Percentiles rank a stretch among this genome's conserved stretches.
phyloP scores from a whole-genome alignment of 345 rosid species.

The Excoecaria cochinchinensis region DNA sequence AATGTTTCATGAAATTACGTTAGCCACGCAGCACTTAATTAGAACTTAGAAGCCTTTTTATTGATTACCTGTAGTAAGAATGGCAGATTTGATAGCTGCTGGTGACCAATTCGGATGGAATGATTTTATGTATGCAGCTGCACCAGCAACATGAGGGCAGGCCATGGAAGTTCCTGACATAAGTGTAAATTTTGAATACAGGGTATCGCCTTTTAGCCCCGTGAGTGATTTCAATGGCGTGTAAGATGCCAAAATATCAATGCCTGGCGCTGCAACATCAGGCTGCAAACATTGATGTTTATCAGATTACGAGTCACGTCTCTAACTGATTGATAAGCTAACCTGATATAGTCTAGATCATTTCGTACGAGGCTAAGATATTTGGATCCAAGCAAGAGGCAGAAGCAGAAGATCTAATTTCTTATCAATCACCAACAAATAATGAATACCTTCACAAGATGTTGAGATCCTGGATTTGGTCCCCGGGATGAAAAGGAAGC shows the following conservation, averaged over 20 bases:
- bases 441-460: conserved; percentile 62
- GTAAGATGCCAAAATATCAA: conserved; percentile 79
- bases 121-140: conserved; percentile 84
- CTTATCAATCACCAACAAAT: too few species aligned
- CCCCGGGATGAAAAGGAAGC: conserved; percentile 94
- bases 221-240: conserved; percentile 76
- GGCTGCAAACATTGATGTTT: conserved; percentile 46
- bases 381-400: too few species aligned
- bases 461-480: conserved; percentile 71
- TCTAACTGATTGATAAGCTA: too few species aligned
- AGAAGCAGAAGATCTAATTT: too few species aligned
- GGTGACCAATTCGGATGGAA: conserved; percentile 82
- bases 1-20: background rate
- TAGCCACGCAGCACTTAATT: too few species aligned
- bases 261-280: conserved; percentile 84
- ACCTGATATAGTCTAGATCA: too few species aligned
- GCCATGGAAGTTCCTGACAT: conserved; percentile 98
- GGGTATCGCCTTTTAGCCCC: conserved; percentile 80
- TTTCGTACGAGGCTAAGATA: too few species aligned
- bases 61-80: conserved; percentile 71
- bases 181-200: conserved; percentile 59
- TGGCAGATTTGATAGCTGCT: conserved; percentile 86
- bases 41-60: background rate
- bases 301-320: too few species aligned
- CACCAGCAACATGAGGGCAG: conserved; percentile 84